A percentile compares a stretch with the other conserved stretches of the same genome.
phyloP scores from a whole-genome alignment of 208 protist genomes.

The Angomonas ambiguus region DNA sequence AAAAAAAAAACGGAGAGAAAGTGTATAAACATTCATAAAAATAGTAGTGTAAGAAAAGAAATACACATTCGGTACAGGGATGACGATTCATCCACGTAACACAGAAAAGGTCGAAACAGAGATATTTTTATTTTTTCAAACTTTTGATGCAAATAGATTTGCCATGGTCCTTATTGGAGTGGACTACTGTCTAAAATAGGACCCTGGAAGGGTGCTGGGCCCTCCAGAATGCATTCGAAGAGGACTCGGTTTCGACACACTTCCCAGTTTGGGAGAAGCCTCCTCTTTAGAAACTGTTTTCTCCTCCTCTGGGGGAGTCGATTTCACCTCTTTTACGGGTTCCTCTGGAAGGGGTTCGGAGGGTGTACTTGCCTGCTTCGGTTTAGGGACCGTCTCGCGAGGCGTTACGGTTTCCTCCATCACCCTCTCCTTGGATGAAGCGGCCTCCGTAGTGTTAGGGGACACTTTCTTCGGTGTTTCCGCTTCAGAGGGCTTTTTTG shows the following conservation, averaged over 20 bases:
- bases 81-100: no score
- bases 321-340: no score
- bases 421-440: not conserved
- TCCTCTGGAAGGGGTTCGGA: no score
- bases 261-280: not conserved
- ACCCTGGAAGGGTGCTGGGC: not conserved
- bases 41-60: not conserved
- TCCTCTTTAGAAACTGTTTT: no score
- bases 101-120: not conserved
- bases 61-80: no score
- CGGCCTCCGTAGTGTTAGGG: not conserved
- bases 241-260: not conserved
- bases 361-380: no score
- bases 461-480: constrained; percentile 4
- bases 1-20: constrained; percentile 1
- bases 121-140: not conserved
- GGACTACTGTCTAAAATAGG: constrained; percentile 1
- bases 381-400: no score
- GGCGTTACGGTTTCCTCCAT: not conserved
- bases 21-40: not conserved
- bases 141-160: constrained; percentile 8
- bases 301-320: no score
- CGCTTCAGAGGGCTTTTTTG: not conserved
- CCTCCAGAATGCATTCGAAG: not conserved
- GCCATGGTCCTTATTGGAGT: not conserved